A percentile compares a stretch with the other conserved stretches of the same genome.
Conservation (phyloP, 257 asterid species). For the Cinchona pubescens region DNA sequence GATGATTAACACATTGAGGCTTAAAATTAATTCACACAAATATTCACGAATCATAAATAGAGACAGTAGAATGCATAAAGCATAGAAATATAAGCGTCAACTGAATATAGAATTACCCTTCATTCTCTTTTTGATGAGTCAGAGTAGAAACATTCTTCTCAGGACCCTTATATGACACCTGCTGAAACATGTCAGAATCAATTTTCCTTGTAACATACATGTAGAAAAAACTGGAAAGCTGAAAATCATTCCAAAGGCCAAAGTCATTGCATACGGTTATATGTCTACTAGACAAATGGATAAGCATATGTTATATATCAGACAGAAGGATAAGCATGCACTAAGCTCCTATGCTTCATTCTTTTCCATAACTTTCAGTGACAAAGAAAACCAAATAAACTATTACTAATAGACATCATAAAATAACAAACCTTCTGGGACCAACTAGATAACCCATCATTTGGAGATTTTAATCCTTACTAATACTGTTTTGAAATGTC, state of each 20-base stretch:
- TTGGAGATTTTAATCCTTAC: constrained; percentile 34
- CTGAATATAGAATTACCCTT: constrained; percentile 4
- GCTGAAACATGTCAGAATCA: neutral
- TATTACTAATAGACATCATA: neutral
- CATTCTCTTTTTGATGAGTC: neutral
- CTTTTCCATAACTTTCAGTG: neutral
- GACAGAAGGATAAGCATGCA: neutral
- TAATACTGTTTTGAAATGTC: constrained; percentile 64
- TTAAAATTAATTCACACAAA: neutral
- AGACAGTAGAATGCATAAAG: neutral
- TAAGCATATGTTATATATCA: neutral
- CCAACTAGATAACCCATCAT: constrained; percentile 38
- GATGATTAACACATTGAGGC: constrained; percentile 5
- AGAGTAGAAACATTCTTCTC: neutral
- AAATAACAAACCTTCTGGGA: constrained; percentile 42
- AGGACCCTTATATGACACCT: neutral
- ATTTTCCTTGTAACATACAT: neutral
- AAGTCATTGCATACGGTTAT: neutral
- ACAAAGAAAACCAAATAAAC: neutral
- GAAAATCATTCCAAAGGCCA: neutral
- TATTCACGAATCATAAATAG: neutral
- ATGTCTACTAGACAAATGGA: neutral
- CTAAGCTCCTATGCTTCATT: neutral
- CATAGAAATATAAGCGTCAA: neutral
- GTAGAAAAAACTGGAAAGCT: neutral